These are phyloP conservation scores for Myriosclerotinia duriaeana DNA, from an alignment of 2,329 filamentous ascomycete genomes.

Conservation along the genomic window DNA sequence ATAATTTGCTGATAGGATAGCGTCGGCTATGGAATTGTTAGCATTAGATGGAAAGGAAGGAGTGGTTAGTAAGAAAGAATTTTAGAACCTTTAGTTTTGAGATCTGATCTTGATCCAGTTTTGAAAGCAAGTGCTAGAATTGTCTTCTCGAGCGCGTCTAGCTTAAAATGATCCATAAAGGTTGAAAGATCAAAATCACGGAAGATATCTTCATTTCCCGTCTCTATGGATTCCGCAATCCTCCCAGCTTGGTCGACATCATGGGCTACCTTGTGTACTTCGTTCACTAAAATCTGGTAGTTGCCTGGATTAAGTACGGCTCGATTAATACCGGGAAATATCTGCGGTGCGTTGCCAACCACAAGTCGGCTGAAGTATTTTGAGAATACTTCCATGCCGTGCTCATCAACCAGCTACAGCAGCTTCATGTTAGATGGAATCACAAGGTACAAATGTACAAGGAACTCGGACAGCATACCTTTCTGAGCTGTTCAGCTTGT, in stretches of 20 bases:
- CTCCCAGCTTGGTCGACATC: conserved; percentile 81
- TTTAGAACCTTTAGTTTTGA: conserved; percentile 80
- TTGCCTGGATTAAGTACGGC: conserved; percentile 74
- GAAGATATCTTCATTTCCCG: conserved; percentile 87
- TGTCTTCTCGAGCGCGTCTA: conserved; percentile 85
- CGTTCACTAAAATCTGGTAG: conserved; percentile 76
- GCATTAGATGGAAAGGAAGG: conserved; percentile 24
- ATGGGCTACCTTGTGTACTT: conserved; percentile 82
- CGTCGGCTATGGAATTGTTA: conserved; percentile 63
- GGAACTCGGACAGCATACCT: conserved; percentile 56
- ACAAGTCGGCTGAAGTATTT: conserved; percentile 94
- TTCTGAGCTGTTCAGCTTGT: conserved; percentile 87
- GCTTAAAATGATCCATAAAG: conserved; percentile 94
- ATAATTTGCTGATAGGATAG: conserved; percentile 81
- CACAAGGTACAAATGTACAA: conserved; percentile 19
- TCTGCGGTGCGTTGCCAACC: conserved; percentile 84
- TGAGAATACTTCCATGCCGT: conserved; percentile 98
- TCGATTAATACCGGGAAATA: conserved; percentile 79
- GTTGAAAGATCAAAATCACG: conserved; percentile 94
- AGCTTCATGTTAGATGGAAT: conserved; percentile 13
- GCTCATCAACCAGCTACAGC: conserved; percentile 81
- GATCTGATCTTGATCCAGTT: conserved; percentile 72
- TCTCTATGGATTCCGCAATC: conserved; percentile 91
- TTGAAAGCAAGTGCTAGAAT: conserved; percentile 88
- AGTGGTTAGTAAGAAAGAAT: neutral